Evolutionary conservation across 2,329 filamentous ascomycete species (phyloP), one percentile per base, ranked within the genome.

Genomic region (Trichoderma semiorbis): DNA sequence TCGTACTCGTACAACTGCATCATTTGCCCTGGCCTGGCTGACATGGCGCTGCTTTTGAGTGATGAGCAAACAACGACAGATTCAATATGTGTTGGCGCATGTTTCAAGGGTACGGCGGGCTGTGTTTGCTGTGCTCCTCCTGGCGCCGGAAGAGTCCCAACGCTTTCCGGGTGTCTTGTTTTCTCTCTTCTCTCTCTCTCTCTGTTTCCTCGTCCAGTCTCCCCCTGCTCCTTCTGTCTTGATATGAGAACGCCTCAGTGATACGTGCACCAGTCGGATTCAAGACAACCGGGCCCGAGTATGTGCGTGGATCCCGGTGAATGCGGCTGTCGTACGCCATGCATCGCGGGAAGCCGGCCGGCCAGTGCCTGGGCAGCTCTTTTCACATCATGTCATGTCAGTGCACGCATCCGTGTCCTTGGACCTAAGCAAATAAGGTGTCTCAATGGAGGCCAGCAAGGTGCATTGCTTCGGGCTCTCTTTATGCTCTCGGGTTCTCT

Each of bases 221-320:
- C 55, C 34, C 55, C 26, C 21, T 24, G 21, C 21, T 28, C 30
- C 24, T 16, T 50, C 26, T 32, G 14, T 36, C 18, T 34, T 36
- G 39, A 61, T n/a, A 18, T 50, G 21, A 21, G 30, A 58, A 30
- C 66, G 57, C 66, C 66, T 69, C 66, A 50, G 24, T 58, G 39
- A 61, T 69, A 69, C 66, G 66, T 69, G 66, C 66, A 69, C 66
- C 66, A 69, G 66, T 69, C 66, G 66, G 66, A 69, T 36, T 34
- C 28, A n/a, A 69, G 28, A n/a, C 55, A 39, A 69, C 53, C 66
- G 57, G 57, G 39, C 28, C 66, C 43, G 69, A 71, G 12, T 47
- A 64, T 65, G 26, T 65, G 43, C 66, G 66, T 69, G 57, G 66
- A 61, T 28, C 57, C 66, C 66, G 57, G 66, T 39, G 66, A 69